Percentiles rank a stretch among this genome's conserved stretches.
phyloP scores from a whole-genome alignment of 2,329 filamentous ascomycete species.

The Pezicula carpinea region DNA sequence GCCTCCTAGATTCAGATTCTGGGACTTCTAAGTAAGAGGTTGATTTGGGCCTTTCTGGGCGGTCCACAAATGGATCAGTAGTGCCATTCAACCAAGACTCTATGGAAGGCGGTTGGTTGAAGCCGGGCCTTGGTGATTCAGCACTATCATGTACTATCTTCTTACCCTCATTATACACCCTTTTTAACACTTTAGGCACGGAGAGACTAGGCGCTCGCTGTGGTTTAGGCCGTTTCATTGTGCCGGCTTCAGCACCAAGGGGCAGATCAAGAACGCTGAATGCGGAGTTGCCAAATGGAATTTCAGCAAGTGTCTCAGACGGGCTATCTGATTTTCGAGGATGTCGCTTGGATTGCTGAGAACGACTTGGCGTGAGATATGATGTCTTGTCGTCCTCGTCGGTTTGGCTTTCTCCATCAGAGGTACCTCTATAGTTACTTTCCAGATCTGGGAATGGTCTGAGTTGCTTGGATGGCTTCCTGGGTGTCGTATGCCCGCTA shows the following conservation, averaged over 20 bases:
- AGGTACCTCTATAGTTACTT: conserved; percentile 9
- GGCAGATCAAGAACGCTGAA: conserved; percentile 60
- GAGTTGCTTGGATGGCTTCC: conserved; percentile 17
- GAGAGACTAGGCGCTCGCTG: conserved; percentile 55
- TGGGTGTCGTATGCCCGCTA: conserved; percentile 10
- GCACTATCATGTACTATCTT: conserved; percentile 60
- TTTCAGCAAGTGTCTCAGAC: conserved; percentile 49
- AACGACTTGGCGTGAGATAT: conserved; percentile 18
- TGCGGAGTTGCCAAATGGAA: conserved; percentile 61
- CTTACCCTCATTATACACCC: conserved; percentile 58
- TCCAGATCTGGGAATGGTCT: conserved; percentile 13
- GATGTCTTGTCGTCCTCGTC: conserved; percentile 14
- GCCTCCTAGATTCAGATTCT: conserved; percentile 25
- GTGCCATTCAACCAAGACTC: conserved; percentile 62
- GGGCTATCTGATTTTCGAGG: conserved; percentile 18
- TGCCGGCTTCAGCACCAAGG: conserved; percentile 41
- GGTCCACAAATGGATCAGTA: conserved; percentile 57
- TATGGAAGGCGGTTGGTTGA: conserved; percentile 58
- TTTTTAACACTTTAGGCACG: conserved; percentile 60
- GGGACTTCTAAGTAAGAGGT: conserved; percentile 22
- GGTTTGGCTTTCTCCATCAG: conserved; percentile 11
- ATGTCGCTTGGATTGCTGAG: conserved; percentile 15
- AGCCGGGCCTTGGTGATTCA: conserved; percentile 47
- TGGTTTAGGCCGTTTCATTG: conserved; percentile 36
- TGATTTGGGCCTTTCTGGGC: conserved; percentile 17